A percentile compares a stretch with the other conserved stretches of the same genome.
Evolutionary conservation across 768 basidiomycete genomes (phyloP).

Genomic region (Auricularia sp.): DNA sequence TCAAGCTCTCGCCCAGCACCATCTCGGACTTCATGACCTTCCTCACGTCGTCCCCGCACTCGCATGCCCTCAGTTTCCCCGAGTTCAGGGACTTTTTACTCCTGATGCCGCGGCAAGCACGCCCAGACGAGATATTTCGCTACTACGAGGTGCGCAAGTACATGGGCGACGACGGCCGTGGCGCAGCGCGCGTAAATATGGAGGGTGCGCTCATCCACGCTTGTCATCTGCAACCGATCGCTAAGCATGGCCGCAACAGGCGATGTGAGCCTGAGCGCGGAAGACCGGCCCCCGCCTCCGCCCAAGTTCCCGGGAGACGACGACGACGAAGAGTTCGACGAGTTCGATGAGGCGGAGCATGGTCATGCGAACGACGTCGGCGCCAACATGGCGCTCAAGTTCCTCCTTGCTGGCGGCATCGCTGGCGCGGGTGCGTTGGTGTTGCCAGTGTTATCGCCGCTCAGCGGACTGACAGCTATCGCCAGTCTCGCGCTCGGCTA

Average conservation of each 20-base stretch:
- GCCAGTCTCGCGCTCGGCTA: conserved; percentile 88
- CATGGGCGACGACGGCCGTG: conserved; percentile 66
- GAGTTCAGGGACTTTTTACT: conserved; percentile 89
- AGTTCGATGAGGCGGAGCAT: conserved; percentile 45
- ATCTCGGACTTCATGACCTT: conserved; percentile 72
- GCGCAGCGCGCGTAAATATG: conserved; percentile 75
- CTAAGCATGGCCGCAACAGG: conserved; percentile 32
- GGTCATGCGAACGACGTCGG: conserved; percentile 54
- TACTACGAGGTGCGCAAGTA: conserved; percentile 66
- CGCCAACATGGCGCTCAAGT: conserved; percentile 69
- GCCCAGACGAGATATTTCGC: conserved; percentile 59
- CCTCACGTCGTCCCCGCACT: conserved; percentile 62
- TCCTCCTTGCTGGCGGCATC: conserved; percentile 85
- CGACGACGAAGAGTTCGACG: conserved; percentile 36
- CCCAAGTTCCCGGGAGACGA: conserved; percentile 18
- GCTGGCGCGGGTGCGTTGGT: conserved; percentile 71
- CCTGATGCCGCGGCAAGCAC: conserved; percentile 71
- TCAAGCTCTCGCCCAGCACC: conserved; percentile 57
- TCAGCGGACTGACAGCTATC: not conserved
- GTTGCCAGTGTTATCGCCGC: conserved; percentile 2
- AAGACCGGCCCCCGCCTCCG: conserved; percentile 40
- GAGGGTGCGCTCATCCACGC: conserved; percentile 52
- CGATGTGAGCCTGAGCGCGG: conserved; percentile 68
- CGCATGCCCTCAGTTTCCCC: conserved; percentile 62
- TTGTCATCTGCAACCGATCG: conserved; percentile 2